phyloP scores from a whole-genome alignment of 495 filamentous ascomycete species.

The Aspergillus campestris region DNA sequence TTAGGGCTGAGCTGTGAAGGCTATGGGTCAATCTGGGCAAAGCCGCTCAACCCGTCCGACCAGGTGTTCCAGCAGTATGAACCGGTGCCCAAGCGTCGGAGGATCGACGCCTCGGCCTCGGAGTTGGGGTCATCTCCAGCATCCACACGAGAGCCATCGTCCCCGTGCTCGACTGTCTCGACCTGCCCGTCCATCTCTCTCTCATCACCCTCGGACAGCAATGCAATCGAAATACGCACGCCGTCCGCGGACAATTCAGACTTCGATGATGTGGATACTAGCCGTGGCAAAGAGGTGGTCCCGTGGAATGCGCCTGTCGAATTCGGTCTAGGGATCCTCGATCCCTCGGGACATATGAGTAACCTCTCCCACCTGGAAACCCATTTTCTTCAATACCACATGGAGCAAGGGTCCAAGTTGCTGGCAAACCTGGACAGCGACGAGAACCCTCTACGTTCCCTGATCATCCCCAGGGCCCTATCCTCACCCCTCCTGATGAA shows the following conservation, averaged over 20 bases:
- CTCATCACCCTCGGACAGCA: neutral
- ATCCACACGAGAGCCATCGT: constrained; percentile 8
- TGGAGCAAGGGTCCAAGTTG: constrained; percentile 30
- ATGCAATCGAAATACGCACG: neutral
- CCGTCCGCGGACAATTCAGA: constrained; percentile 1
- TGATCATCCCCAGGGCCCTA: constrained; percentile 35
- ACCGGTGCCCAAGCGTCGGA: constrained; percentile 16
- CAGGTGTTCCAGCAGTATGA: constrained; percentile 22
- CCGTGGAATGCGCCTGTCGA: neutral
- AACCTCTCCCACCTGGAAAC: constrained; percentile 29
- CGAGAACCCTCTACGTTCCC: constrained; percentile 33
- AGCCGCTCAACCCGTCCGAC: constrained; percentile 28
- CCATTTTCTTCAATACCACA: constrained; percentile 39
- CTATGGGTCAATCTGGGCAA: constrained; percentile 37
- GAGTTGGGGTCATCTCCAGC: constrained; percentile 9
- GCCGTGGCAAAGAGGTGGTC: neutral
- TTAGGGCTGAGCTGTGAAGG: constrained; percentile 34
- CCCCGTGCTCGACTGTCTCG: constrained; percentile 2
- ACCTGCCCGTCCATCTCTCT: neutral
- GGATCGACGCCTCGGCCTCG: constrained; percentile 19
- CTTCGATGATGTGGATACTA: neutral
- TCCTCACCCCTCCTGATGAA: constrained; percentile 36
- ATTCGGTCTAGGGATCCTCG: neutral
- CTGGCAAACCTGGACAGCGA: constrained; percentile 36
- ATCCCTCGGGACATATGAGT: constrained; percentile 12